These are phyloP conservation scores for Bipolaris bicolor DNA, from an alignment of 2,329 filamentous ascomycete genomes.

Conservation along the genomic window DNA sequence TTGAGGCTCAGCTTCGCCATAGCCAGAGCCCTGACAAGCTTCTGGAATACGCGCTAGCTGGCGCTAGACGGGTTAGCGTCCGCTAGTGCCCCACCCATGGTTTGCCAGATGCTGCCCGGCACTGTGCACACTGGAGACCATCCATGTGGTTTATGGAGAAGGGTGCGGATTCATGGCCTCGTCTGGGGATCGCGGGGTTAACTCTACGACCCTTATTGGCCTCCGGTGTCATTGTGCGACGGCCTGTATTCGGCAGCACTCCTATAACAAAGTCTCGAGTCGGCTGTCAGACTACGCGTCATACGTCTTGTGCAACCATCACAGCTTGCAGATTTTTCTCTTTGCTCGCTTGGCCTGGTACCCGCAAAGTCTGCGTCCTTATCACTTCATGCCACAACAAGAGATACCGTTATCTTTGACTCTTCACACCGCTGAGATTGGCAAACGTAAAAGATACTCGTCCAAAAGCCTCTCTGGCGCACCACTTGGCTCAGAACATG, in stretches of 20 bases:
- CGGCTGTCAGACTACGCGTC: background rate
- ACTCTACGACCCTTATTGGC: background rate
- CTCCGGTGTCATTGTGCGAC: background rate
- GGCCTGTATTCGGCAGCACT: background rate
- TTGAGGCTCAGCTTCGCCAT: constrained; percentile 22
- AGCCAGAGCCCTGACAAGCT: constrained; percentile 15
- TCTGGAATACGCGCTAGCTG: constrained; percentile 19
- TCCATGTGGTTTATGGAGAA: constrained; percentile 2
- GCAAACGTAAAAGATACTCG: constrained; percentile 14
- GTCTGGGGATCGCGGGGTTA: constrained; percentile 6
- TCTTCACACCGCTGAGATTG: background rate
- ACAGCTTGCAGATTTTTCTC: background rate
- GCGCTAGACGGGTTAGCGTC: constrained; percentile 13
- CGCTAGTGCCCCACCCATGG: constrained; percentile 11
- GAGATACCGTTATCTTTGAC: constrained; percentile 9
- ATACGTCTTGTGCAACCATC: background rate
- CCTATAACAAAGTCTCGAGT: background rate
- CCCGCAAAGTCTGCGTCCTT: constrained; percentile 1
- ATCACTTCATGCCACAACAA: background rate
- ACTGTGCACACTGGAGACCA: constrained; percentile 4
- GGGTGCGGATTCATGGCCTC: background rate
- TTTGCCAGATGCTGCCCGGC: constrained; percentile 15
- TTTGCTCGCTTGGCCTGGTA: background rate
- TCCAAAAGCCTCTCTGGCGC: background rate
- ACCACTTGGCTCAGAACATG: constrained; percentile 2